Base-by-base conservation (phyloP, 345 rosid genomes). In the Excoecaria cochinchinensis region DNA sequence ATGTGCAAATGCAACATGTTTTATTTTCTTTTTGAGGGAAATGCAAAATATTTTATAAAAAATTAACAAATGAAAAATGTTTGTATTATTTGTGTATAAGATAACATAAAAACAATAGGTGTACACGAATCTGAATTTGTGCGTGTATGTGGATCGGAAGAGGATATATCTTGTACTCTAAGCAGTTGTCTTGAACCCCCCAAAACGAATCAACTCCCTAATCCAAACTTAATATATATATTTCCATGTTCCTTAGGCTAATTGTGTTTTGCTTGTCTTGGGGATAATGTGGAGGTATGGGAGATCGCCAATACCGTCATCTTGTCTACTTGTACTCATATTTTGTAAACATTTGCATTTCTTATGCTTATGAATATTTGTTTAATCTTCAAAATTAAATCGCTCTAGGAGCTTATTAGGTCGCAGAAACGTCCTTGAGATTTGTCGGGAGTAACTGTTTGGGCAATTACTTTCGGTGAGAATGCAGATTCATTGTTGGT, bases 391-490 rank as follows among this genome's bases (percentile, higher is more conserved):
- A n/a, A n/a, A n/a, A n/a, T n/a, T n/a, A 31, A 57, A 68, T 13
- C 40, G 67, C 56, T 40, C 11, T 10, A 56, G 24, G 59, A 51
- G 55, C 72, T 79, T 63, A 46, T 63, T 63, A 40, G 67, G 57
- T 67, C 5, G 73, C 10, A 65, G 58, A 73, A 58, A 56, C 50
- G 10, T 36, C 17, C 51, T 72, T 39, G 70, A 66, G 51, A 65
- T 63, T 78, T 47, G 42, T 16, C 21, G 8, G 8, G 47, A 44
- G 19, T 69, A 70, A 14, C 19, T 69, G 56, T 53, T 24, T 65
- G 19, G 59, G 52, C 52, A 40, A 56, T 50, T 10, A n/a, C n/a
- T 75, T 75, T 75, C 78, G 78, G 72, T 57, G 31, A 55, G 71
- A 8, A 22, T 46, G 56, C 42, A 31, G 19, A 11, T 6, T 44